Conservation (phyloP, 2,329 filamentous ascomycete species). For the Aspergillus oerlinghausenensis region DNA sequence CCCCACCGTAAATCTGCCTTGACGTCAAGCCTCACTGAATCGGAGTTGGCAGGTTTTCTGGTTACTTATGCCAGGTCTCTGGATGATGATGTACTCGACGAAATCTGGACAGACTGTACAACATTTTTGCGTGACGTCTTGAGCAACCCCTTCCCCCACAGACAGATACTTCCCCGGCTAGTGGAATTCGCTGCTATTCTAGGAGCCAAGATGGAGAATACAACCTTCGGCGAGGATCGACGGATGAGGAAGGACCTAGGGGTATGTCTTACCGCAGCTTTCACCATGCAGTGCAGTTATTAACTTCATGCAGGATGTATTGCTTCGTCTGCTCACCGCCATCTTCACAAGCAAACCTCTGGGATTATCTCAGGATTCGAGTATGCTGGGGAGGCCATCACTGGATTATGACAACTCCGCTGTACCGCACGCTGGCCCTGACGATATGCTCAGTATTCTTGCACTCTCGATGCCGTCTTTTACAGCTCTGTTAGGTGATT, state of each 20-base stretch:
- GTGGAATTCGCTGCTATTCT: conserved; percentile 85
- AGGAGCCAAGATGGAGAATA: conserved; percentile 95
- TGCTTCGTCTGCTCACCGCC: conserved; percentile 81
- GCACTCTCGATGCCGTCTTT: conserved; percentile 74
- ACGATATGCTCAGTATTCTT: conserved; percentile 76
- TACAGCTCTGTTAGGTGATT: conserved; percentile 75
- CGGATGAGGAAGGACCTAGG: conserved; percentile 88
- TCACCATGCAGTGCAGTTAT: conserved; percentile 3
- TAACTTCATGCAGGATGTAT: conserved; percentile 64
- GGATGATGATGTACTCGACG: conserved; percentile 96
- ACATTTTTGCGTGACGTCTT: conserved; percentile 85
- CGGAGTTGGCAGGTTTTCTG: conserved; percentile 80
- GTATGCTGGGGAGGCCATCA: conserved; percentile 36
- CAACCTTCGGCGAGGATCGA: conserved; percentile 89
- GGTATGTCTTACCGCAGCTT: conserved; percentile 49
- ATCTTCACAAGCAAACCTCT: conserved; percentile 86
- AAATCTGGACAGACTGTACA: conserved; percentile 95
- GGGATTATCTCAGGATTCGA: conserved; percentile 60
- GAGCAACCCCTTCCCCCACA: conserved; percentile 88
- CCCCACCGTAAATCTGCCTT: conserved; percentile 78
- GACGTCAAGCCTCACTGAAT: conserved; percentile 77
- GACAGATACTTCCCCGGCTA: conserved; percentile 79
- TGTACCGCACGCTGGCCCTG: conserved; percentile 49
- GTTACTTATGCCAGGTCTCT: conserved; percentile 85
- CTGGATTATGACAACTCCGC: conserved; percentile 38